These are phyloP conservation scores for Leccinum barrowsii DNA, from an alignment of 768 basidiomycete genomes.

Conservation along the genomic window DNA sequence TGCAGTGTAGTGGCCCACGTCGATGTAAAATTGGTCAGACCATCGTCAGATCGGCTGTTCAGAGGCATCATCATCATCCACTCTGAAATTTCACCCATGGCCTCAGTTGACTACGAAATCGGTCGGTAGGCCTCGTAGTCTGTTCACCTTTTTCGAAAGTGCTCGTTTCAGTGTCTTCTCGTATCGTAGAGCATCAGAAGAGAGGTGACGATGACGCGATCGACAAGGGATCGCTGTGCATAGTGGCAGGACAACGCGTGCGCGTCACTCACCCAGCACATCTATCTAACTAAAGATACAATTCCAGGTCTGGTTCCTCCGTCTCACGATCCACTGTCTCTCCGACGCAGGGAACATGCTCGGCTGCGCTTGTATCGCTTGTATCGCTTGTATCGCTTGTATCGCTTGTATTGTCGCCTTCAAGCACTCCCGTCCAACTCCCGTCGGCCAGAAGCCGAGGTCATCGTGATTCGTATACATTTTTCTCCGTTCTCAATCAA, in stretches of 20 bases:
- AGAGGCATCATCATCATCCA: conserved; percentile 88
- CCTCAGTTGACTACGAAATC: conserved; percentile 84
- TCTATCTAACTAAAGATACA: background rate
- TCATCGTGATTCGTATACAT: conserved; percentile 64
- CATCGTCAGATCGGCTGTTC: conserved; percentile 83
- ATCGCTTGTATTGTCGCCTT: no score
- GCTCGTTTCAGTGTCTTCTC: background rate
- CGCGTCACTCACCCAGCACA: conserved; percentile 16
- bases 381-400: no score
- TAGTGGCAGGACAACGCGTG: conserved; percentile 88
- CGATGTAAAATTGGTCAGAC: conserved; percentile 88
- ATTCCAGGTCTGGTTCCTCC: conserved; percentile 89
- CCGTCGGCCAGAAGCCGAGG: conserved; percentile 86
- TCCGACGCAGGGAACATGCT: conserved; percentile 26
- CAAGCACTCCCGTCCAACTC: no score
- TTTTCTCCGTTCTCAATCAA: background rate
- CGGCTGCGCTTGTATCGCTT: no score
- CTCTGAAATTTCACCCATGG: conserved; percentile 98
- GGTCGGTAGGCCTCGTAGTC: conserved; percentile 66
- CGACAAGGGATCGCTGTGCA: conserved; percentile 93
- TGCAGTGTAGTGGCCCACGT: conserved; percentile 76
- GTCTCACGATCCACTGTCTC: conserved; percentile 85
- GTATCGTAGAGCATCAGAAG: conserved; percentile 72
- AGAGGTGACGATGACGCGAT: conserved; percentile 87
- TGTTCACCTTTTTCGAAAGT: conserved; percentile 3